These are phyloP conservation scores for Lentinula lateritia DNA, from an alignment of 768 basidiomycete genomes.

Conservation along the genomic window DNA sequence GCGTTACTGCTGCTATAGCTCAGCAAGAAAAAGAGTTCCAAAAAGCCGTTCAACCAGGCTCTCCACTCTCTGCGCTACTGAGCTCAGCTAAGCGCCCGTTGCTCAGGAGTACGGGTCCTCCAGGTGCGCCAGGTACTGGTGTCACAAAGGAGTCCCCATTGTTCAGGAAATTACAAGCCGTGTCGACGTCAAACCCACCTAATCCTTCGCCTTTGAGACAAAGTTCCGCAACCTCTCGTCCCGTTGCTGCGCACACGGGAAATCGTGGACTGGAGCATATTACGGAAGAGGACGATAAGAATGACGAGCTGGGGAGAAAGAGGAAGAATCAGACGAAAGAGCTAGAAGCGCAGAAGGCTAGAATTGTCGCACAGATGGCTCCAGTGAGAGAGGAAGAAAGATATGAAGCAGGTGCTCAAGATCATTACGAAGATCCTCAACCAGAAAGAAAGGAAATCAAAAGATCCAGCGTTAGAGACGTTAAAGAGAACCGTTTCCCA, in stretches of 20 bases:
- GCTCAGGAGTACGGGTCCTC: slow-evolving; percentile 50
- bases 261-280: slow-evolving; percentile 40
- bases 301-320: slow-evolving; percentile 32
- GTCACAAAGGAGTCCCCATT: slow-evolving; percentile 32
- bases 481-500: slow-evolving; percentile 8
- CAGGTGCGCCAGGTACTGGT: slow-evolving; percentile 7
- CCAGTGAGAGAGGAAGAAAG: slow-evolving; percentile 41
- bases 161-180: slow-evolving; percentile 54
- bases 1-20: slow-evolving; percentile 57
- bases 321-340: slow-evolving; percentile 50
- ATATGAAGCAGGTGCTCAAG: slow-evolving; percentile 24
- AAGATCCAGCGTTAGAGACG: slow-evolving; percentile 12
- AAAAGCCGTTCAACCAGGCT: slow-evolving; percentile 91
- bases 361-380: slow-evolving; percentile 93
- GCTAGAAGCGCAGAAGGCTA: slow-evolving; percentile 85
- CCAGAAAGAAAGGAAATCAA: slow-evolving; percentile 18
- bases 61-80: slow-evolving; percentile 88
- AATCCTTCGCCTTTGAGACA: slow-evolving; percentile 40
- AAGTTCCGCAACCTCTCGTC: slow-evolving; percentile 25
- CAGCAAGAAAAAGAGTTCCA: slow-evolving; percentile 96
- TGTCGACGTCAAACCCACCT: slow-evolving; percentile 24
- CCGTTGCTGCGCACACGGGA: slow-evolving; percentile 20
- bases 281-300: slow-evolving; percentile 32
- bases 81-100: slow-evolving; percentile 86
- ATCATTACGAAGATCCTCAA: slow-evolving; percentile 26